phyloP scores from a whole-genome alignment of 2,329 filamentous ascomycete genomes.

The Ilyonectria robusta region DNA sequence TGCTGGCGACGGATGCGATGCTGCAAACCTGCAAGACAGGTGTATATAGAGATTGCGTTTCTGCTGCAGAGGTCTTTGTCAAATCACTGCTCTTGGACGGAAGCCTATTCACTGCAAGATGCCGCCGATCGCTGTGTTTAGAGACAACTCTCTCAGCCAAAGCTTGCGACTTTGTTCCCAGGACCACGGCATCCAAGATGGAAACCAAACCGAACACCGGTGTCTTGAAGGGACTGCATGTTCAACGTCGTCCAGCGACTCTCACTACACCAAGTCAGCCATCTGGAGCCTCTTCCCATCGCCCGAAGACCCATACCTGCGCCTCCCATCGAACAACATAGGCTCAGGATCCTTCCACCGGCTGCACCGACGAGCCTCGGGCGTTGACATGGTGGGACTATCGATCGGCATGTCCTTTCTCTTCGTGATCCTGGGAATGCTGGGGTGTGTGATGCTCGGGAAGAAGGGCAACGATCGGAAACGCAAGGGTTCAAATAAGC shows the following conservation, averaged over 20 bases:
- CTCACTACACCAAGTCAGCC: neutral
- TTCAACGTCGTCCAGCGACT: neutral
- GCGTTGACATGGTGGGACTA: constrained; percentile 15
- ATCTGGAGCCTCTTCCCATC: neutral
- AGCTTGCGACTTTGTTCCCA: neutral
- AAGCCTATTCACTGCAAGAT: constrained; percentile 10
- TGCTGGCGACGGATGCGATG: neutral
- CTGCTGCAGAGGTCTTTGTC: neutral
- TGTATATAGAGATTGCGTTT: constrained; percentile 9
- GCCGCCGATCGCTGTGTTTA: constrained; percentile 18
- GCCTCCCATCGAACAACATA: neutral
- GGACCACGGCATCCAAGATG: neutral
- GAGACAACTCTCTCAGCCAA: neutral
- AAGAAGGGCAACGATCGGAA: neutral
- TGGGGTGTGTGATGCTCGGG: neutral
- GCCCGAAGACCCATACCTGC: neutral
- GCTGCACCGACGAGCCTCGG: constrained; percentile 15
- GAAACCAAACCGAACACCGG: neutral
- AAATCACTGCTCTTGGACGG: neutral
- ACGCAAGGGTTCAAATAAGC: neutral
- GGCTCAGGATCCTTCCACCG: neutral
- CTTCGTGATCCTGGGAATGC: neutral
- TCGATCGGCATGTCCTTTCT: constrained; percentile 6
- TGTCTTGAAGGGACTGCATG: neutral
- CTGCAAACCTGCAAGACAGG: neutral